Evolutionary conservation across 345 rosid species (phyloP), one percentile per base, ranked within the genome.

Genomic region (Toxicodendron radicans): DNA sequence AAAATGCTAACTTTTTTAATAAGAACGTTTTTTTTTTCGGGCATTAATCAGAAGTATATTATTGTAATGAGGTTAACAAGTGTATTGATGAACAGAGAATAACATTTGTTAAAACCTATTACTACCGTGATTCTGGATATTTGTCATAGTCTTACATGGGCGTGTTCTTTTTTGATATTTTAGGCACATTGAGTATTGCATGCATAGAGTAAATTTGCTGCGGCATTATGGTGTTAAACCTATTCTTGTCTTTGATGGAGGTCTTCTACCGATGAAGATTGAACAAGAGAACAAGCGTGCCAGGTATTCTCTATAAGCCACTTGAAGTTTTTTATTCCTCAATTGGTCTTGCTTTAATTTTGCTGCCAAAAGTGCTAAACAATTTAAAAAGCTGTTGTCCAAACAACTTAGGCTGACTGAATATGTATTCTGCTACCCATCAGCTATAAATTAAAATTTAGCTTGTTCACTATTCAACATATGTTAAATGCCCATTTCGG

Each of bases 281-380:
- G 99, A 95, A 64, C 98, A 95, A 81, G 99, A 95, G 89, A 95
- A 91, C 78, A 93, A 93, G 76, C 96, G 99, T 52, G 93, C 93
- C 46, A 93, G 93, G 98, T 95, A 86, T 71, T 81, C 58, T 71
- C 16, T 33, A 9, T 33, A 41, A 20, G 49, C 49, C 68, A 18
- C 66, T 58, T 35, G 3, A 62, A 21, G n/a, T 20, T 43, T 16
- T 5, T 43, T 24, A 20, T 38, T 10, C 5, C 27, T 30, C 41
- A 49, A 64, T 45, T 21, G 9, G 27, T 56, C 17, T 58, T 9
- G 20, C 56, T 58, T 13, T 61, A 54, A 73, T 45, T 64, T 18
- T 60, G 41, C n/a, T 1, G 30, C 10, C 5, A 46, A 24, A 24
- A 17, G 57, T 16, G 46, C 57, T 63, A 46, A 46, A n/a, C 38